These are phyloP conservation scores for Dimocarpus longan DNA, from an alignment of 345 rosid genomes.

Conservation along the genomic window DNA sequence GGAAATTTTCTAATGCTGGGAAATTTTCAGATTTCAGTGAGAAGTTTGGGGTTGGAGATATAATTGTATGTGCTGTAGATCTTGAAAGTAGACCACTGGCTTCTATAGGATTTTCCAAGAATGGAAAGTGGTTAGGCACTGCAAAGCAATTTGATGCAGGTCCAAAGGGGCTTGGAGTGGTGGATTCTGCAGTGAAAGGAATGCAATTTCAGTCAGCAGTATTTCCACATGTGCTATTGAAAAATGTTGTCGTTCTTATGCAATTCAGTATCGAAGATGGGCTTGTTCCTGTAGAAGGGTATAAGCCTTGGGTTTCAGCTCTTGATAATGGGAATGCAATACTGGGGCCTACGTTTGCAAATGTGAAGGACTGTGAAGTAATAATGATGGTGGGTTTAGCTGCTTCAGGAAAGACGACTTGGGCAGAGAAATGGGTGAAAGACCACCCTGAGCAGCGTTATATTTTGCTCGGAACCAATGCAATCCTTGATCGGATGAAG, in stretches of 20 bases:
- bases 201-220: conserved; percentile 26
- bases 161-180: conserved; percentile 29
- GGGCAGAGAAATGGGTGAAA: conserved; percentile 43
- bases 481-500: conserved; percentile 47
- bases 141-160: conserved; percentile 38
- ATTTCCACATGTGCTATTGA: conserved; percentile 42
- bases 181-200: conserved; percentile 19
- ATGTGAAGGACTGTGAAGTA: conserved; percentile 29
- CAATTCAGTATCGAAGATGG: conserved; percentile 37
- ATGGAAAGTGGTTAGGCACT: conserved; percentile 42
- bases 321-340: conserved; percentile 33
- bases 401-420: conserved; percentile 43
- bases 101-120: conserved; percentile 37
- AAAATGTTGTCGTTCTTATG: conserved; percentile 38
- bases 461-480: conserved; percentile 40
- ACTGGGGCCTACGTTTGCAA: conserved; percentile 26
- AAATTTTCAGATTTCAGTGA: conserved; percentile 34
- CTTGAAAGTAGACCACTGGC: conserved; percentile 39
- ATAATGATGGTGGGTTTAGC: conserved; percentile 46
- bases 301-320: conserved; percentile 37
- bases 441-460: conserved; percentile 41
- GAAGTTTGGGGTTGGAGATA: conserved; percentile 37
- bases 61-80: conserved; percentile 37
- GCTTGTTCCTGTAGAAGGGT: conserved; percentile 33
- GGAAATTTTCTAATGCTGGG: conserved; percentile 32